Percentiles rank a stretch among this genome's conserved stretches.
Evolutionary conservation across 306 rosid genomes (phyloP).

Genomic region (Alnus rubra): DNA sequence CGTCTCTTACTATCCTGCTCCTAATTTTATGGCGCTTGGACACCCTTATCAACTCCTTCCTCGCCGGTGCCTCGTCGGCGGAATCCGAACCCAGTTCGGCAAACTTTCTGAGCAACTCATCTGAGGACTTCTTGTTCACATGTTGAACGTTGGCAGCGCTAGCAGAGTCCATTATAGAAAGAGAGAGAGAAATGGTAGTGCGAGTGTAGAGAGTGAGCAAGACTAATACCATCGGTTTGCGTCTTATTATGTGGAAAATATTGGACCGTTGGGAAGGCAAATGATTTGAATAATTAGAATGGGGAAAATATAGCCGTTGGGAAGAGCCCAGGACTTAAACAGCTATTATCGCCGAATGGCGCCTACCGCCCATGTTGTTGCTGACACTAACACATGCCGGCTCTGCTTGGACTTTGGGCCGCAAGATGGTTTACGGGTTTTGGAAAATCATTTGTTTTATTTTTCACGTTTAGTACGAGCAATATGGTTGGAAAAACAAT

Average conservation of each 20-base stretch:
- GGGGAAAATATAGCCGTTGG: constrained; percentile 44
- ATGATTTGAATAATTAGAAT: constrained; percentile 31
- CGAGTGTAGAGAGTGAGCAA: not conserved
- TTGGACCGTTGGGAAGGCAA: constrained; percentile 40
- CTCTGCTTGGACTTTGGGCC: not conserved
- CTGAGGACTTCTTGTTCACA: constrained; percentile 72
- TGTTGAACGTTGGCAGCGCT: constrained; percentile 54
- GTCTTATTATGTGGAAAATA: constrained; percentile 15
- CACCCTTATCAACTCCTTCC: constrained; percentile 24
- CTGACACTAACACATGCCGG: not conserved
- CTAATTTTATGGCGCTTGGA: constrained; percentile 39
- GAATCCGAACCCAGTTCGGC: constrained; percentile 37
- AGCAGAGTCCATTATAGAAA: constrained; percentile 45
- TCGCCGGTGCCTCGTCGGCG: constrained; percentile 23
- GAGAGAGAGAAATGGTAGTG: not conserved
- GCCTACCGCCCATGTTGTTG: not conserved
- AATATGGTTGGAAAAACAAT: not conserved
- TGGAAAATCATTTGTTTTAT: not conserved
- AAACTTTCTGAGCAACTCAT: constrained; percentile 78
- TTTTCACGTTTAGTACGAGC: not conserved
- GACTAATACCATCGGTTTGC: constrained; percentile 1
- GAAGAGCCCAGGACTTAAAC: not conserved
- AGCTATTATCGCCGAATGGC: too few species aligned
- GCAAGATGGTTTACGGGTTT: not conserved
- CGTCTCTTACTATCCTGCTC: constrained; percentile 22